Evolutionary conservation across 345 rosid species (phyloP), one percentile per base, ranked within the genome.

Genomic region (Eucalyptus fibrosa): DNA sequence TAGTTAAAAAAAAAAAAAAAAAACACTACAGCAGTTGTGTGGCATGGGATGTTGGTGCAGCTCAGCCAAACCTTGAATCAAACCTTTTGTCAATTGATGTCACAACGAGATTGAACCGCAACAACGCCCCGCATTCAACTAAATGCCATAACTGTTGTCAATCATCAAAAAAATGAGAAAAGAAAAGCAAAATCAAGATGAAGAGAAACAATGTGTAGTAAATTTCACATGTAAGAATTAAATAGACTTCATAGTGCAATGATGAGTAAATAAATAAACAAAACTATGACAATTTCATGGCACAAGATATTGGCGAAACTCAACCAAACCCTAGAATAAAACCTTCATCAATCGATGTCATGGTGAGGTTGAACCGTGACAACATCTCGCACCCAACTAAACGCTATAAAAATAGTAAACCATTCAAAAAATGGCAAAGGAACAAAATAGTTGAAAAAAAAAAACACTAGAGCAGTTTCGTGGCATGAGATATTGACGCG

Each of bases 271-370:
- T 19, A 37, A 19, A 30, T 12, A 62, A 28, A 26, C 0, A 65
- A 30, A 65, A 3, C 47, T 37, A 37, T 0, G 3, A 7, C 16
- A 21, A 0, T 37, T 77, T 37, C 28, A 3, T 77, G 15, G 47
- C 28, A 37, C 0, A 4, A 0, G 28, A 77, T 37, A 72, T 37
- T 37, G 9, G 5, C 9, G 1, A 0, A 0, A 1, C 45, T 72
- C 82, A 72, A 72, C 44, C 44, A 34, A 72, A 34, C 8, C 28
- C 8, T 6, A 3, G 1, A 77, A 37, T 40, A 26, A 77, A 37
- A 77, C 28, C 83, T 13, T 77, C 28, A 26, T 60, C 87, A 11
- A n/a, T n/a, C 0, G 21, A 65, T 65, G 10, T n/a, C 77, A 65
- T 4, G 1, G 21, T n/a, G 40, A 65, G 11, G 21, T n/a, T 65